Evolutionary conservation across 75 land plant genomes (phyloP).

Genomic region (Cupressus sempervirens): DNA sequence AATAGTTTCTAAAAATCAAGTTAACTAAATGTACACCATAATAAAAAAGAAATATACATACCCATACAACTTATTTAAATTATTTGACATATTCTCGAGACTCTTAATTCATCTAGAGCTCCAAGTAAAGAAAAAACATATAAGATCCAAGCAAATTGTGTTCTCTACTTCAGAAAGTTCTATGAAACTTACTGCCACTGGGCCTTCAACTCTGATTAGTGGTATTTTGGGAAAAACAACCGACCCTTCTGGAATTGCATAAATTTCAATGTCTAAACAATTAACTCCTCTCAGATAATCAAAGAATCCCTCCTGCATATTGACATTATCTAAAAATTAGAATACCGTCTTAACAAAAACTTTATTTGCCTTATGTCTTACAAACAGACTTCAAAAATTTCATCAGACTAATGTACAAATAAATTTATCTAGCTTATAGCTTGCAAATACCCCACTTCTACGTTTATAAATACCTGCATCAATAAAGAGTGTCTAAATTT

Average conservation of each 20-base stretch:
- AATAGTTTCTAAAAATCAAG: background rate
- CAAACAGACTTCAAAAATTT: background rate
- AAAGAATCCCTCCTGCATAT: conserved; percentile 70
- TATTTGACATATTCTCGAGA: background rate
- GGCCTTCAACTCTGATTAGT: conserved; percentile 81
- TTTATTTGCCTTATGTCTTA: background rate
- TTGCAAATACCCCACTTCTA: background rate
- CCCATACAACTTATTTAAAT: background rate
- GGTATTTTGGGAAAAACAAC: conserved; percentile 93
- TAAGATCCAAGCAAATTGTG: background rate
- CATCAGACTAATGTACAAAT: background rate
- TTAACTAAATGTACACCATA: background rate
- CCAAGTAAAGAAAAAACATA: conserved; percentile 6
- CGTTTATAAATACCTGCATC: background rate
- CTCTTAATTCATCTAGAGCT: background rate
- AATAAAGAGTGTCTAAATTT: background rate
- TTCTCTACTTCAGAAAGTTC: background rate
- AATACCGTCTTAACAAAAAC: background rate
- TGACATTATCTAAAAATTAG: background rate
- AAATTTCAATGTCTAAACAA: conserved; percentile 79
- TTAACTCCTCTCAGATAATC: conserved; percentile 58
- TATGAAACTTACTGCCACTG: conserved; percentile 65
- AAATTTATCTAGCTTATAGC: background rate
- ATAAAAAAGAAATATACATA: background rate
- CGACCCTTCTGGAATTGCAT: conserved; percentile 80